phyloP scores from a whole-genome alignment of 1,284 basidiomycete genomes.

The Puccinia polysora region DNA sequence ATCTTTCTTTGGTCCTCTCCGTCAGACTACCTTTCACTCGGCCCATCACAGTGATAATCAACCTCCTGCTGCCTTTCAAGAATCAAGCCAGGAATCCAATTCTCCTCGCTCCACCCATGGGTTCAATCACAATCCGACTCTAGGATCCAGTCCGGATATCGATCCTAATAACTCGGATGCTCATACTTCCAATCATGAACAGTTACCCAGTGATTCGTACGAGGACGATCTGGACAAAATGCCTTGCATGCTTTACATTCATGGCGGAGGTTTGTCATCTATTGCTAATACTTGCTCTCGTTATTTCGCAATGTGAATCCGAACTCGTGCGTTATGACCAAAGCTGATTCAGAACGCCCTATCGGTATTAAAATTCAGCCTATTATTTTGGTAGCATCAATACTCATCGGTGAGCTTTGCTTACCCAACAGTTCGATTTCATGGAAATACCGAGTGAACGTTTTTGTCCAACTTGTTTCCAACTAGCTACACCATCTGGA shows the following conservation, averaged over 20 bases:
- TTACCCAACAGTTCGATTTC: not conserved
- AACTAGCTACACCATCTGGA: conserved; percentile 68
- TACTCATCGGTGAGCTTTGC: conserved; percentile 54
- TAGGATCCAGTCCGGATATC: not conserved
- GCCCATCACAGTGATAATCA: not conserved
- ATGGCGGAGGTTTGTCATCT: conserved; percentile 38
- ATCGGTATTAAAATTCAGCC: not conserved
- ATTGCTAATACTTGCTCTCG: not conserved
- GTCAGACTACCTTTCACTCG: not conserved
- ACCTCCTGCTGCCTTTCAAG: not conserved
- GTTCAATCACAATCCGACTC: not conserved
- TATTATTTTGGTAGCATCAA: conserved; percentile 58
- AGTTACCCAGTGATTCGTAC: conserved; percentile 14
- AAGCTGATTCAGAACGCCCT: not conserved
- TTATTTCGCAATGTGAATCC: no score
- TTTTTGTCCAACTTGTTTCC: not conserved
- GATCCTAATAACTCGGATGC: not conserved
- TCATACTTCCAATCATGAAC: conserved; percentile 5
- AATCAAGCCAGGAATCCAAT: conserved; percentile 13
- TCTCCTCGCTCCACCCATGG: not conserved
- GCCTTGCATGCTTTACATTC: conserved; percentile 43
- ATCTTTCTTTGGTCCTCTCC: conserved; percentile 24
- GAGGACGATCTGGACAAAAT: conserved; percentile 42
- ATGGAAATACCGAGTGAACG: conserved; percentile 2
- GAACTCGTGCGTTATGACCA: not conserved